Percentiles rank a stretch among this genome's conserved stretches.
These are phyloP conservation scores for Colletotrichum sp. DNA, from an alignment of 2,329 filamentous ascomycete species.

Conservation along the genomic window DNA sequence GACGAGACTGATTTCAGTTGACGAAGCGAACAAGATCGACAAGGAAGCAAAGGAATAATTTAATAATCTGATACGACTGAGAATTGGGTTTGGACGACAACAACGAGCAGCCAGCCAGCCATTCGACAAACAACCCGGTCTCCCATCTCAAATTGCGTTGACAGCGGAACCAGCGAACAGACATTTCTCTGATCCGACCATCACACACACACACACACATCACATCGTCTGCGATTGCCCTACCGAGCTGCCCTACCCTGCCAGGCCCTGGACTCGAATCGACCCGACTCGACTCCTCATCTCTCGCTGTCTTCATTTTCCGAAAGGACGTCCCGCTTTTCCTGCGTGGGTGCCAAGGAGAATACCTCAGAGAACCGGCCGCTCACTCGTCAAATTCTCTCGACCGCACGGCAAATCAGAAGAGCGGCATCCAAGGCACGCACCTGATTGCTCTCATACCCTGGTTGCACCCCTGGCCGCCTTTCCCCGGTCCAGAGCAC, in stretches of 20 bases:
- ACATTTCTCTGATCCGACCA: not conserved
- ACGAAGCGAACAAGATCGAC: slow-evolving; percentile 6
- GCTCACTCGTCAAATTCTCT: not conserved
- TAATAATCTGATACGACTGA: slow-evolving; percentile 18
- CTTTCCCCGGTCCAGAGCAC: slow-evolving; percentile 16
- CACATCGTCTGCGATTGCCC: not conserved
- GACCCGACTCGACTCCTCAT: not conserved
- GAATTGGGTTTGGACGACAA: slow-evolving; percentile 5
- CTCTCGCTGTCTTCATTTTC: not conserved
- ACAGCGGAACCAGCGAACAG: slow-evolving; percentile 16
- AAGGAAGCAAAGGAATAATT: slow-evolving; percentile 18
- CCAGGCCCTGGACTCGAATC: not conserved
- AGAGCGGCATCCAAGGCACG: not conserved
- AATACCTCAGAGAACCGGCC: not conserved
- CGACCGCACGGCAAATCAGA: slow-evolving; percentile 7
- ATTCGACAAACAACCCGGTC: slow-evolving; percentile 20
- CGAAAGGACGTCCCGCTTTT: slow-evolving; percentile 2
- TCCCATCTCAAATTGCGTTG: slow-evolving; percentile 18
- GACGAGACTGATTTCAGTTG: not conserved
- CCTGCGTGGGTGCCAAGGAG: slow-evolving; percentile 4
- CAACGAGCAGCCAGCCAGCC: not conserved
- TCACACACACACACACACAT: not conserved
- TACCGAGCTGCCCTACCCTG: not conserved
- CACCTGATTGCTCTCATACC: not conserved
- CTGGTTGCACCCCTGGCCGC: not conserved